phyloP scores from a whole-genome alignment of 139 green algal genomes.

The Volvox africanus region DNA sequence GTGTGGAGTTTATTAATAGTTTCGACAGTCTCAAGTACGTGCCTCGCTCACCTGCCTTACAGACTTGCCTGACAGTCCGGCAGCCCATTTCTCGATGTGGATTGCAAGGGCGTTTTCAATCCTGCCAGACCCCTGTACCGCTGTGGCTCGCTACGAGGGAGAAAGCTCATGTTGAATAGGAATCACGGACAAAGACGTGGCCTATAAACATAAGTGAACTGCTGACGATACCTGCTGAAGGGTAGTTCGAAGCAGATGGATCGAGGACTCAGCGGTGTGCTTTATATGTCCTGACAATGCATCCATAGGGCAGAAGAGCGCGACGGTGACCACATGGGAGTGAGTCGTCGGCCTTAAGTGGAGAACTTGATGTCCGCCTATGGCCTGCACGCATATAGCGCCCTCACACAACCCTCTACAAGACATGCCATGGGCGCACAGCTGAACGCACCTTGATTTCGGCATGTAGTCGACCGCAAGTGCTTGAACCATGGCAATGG shows the following conservation, averaged over 20 bases:
- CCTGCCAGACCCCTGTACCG: not conserved
- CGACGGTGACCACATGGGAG: not conserved
- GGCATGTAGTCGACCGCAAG: not conserved
- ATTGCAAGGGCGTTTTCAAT: not conserved
- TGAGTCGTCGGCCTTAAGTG: not conserved
- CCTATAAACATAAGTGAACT: too few relatives aligned
- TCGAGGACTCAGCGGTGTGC: not conserved
- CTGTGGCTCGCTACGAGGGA: not conserved
- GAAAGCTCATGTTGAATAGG: not conserved
- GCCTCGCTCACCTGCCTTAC: not conserved
- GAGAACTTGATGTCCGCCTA: not conserved
- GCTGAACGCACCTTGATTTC: not conserved
- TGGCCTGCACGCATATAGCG: not conserved
- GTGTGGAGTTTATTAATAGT: too few relatives aligned
- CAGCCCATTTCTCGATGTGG: not conserved
- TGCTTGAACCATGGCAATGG: not conserved
- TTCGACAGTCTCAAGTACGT: not conserved
- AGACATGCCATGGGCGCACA: too few relatives aligned
- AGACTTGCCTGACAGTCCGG: not conserved
- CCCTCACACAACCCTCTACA: too few relatives aligned
- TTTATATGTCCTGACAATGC: not conserved
- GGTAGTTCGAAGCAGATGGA: constrained; percentile 14
- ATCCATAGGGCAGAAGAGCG: constrained; percentile 5
- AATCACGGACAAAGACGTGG: too few relatives aligned
- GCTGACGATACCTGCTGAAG: not conserved